phyloP scores from a whole-genome alignment of 306 rosid genomes.

The Dryas alaskensis region DNA sequence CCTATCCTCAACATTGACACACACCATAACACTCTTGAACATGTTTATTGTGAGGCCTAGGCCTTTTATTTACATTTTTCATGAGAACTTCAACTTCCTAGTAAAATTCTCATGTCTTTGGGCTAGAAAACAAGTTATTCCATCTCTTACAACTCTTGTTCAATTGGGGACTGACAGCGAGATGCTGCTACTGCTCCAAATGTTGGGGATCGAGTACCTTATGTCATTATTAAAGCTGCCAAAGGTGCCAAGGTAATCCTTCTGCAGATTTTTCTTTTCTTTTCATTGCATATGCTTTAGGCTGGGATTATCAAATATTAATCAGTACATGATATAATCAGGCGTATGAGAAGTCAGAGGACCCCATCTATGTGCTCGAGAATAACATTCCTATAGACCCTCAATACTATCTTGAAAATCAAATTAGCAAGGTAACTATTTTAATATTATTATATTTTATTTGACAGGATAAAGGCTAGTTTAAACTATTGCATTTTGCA shows the following conservation, averaged over 20 bases:
- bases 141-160: constrained; percentile 5
- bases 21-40: too few relatives aligned
- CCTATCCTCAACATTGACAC: too few relatives aligned
- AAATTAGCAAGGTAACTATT: constrained; percentile 45
- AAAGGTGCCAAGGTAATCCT: constrained; percentile 88
- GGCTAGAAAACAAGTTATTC: neutral
- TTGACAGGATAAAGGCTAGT: constrained; percentile 8
- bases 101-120: constrained; percentile 4
- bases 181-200: constrained; percentile 99
- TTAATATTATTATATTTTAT: neutral
- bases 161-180: constrained; percentile 50
- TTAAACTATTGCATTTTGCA: constrained; percentile 13
- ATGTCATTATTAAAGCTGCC: constrained; percentile 87
- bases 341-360: constrained; percentile 97
- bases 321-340: constrained; percentile 35
- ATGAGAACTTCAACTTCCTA: neutral
- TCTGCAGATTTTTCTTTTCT: constrained; percentile 2
- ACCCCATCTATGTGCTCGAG: constrained; percentile 93
- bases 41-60: neutral
- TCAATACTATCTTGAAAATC: constrained; percentile 97
- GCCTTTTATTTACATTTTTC: neutral
- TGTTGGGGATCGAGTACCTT: constrained; percentile 98
- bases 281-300: constrained; percentile 4
- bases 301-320: constrained; percentile 23
- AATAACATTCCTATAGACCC: constrained; percentile 95